Percentiles rank a stretch among this genome's conserved stretches.
These are phyloP conservation scores for Narthecium ossifragum DNA, from an alignment of 106 monocot species.

Conservation along the genomic window DNA sequence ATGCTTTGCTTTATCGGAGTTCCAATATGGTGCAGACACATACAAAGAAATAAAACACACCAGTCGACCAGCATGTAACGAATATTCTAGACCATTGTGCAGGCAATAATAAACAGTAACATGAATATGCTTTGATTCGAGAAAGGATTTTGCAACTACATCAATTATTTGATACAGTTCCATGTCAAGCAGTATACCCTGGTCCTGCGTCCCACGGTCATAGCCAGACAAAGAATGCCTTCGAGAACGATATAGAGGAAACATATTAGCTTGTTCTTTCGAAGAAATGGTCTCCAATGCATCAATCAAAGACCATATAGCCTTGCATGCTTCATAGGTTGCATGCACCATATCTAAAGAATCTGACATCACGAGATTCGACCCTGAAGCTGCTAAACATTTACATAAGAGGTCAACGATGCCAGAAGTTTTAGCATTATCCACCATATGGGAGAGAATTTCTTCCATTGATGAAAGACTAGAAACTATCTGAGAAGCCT, in stretches of 20 bases:
- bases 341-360: conserved; percentile 82
- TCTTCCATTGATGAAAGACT: conserved; percentile 23
- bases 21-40: no score
- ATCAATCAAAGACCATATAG: conserved; percentile 79
- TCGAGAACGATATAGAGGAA: conserved; percentile 51
- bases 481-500: conserved; percentile 21
- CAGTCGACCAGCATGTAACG: conserved; percentile 79
- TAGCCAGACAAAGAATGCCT: conserved; percentile 4
- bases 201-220: conserved; percentile 10
- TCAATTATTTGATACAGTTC: conserved; percentile 38
- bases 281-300: conserved; percentile 51
- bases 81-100: conserved; percentile 91
- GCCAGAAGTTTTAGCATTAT: conserved; percentile 48
- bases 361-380: conserved; percentile 59
- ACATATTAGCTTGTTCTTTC: conserved; percentile 23
- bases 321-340: conserved; percentile 94
- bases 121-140: conserved; percentile 72
- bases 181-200: conserved; percentile 19
- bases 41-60: no score
- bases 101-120: conserved; percentile 77
- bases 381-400: conserved; percentile 60
- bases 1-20: no score
- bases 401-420: conserved; percentile 45
- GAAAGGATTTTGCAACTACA: conserved; percentile 41
- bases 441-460: conserved; percentile 40